phyloP scores from a whole-genome alignment of 2,329 filamentous ascomycete species.

The Zasmidium angulare region DNA sequence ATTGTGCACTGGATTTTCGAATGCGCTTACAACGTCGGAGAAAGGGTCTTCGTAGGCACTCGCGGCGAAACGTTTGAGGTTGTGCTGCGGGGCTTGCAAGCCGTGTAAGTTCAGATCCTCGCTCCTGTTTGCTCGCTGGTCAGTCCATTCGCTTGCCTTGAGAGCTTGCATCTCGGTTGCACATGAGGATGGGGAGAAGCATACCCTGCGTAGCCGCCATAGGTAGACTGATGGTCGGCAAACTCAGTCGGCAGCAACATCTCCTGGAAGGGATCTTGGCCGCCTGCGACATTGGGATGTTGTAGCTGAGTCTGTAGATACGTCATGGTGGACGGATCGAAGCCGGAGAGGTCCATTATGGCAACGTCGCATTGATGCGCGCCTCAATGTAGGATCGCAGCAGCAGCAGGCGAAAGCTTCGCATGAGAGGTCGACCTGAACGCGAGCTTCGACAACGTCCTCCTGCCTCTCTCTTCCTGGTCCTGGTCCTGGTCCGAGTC shows the following conservation, averaged over 20 bases:
- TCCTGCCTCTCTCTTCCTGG: background rate
- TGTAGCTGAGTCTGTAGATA: constrained; percentile 60
- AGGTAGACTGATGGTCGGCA: constrained; percentile 59
- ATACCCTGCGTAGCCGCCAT: constrained; percentile 62
- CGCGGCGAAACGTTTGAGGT: constrained; percentile 32
- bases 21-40: constrained; percentile 51
- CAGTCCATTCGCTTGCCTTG: background rate
- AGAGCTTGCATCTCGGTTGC: background rate
- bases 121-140: constrained; percentile 17
- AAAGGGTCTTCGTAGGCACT: constrained; percentile 52
- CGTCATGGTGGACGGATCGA: constrained; percentile 50
- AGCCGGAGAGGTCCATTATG: constrained; percentile 29
- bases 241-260: constrained; percentile 56
- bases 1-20: constrained; percentile 45
- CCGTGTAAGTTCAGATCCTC: constrained; percentile 31
- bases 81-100: constrained; percentile 28
- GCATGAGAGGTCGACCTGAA: constrained; percentile 14
- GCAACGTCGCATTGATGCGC: constrained; percentile 24
- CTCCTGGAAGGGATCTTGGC: constrained; percentile 40
- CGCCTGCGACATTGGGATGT: constrained; percentile 52
- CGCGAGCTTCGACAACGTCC: background rate
- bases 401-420: constrained; percentile 10
- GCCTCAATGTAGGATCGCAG: constrained; percentile 12
- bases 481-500: background rate
- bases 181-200: background rate